Base-by-base conservation (phyloP, 192 early-diverging fungal species). In the Linnemannia zychae region DNA sequence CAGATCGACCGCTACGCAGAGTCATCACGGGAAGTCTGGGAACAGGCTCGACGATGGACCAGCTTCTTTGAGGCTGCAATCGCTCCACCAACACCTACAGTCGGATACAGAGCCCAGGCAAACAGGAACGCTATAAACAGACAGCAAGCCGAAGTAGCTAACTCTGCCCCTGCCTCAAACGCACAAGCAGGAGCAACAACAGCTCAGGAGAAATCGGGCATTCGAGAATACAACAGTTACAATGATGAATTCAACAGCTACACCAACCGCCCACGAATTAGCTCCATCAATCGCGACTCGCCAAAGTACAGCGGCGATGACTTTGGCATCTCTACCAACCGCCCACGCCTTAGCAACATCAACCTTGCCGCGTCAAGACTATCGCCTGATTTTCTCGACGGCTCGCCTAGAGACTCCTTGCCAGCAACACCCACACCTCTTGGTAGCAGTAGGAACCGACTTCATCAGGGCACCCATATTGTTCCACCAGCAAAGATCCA, bases 1-100 rank as follows among this genome's bases (percentile, higher is more conserved):
- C 87, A 88, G 66, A 81, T 92, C 28, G 89, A 90, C 53, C 80
- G 82, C 28, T 91, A 82, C 67, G 84, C 87, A 60, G 85, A 89
- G 67, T 78, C 89, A 34, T 88, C 85, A 4, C 65, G 79, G 28
- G 84, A 84, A 20, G 81, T 91, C 50, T 89, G 88, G 81, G 78
- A 92, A 31, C 82, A 85, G 60, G 86, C 87, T 52, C 87, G 88
- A 66, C 86, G 88, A 38, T 88, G 78, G 75, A 65, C 72, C 6
- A 52, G 68, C 33, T 85, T 85, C 48, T 85, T 85, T 34, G 73
- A 84, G 48, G 83, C 83, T 3, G 74, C 77, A 0, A 49, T 52
- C 6, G 12, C 74, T 6, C 44, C 83, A 3, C 7, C 70, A 2
- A 7, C 48, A 2, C 66, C 72, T 0, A 48, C 75, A n/a, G 34